Evolutionary conservation across 805 yeast species (phyloP).

Genomic region (Pichia thaimueangensis): DNA sequence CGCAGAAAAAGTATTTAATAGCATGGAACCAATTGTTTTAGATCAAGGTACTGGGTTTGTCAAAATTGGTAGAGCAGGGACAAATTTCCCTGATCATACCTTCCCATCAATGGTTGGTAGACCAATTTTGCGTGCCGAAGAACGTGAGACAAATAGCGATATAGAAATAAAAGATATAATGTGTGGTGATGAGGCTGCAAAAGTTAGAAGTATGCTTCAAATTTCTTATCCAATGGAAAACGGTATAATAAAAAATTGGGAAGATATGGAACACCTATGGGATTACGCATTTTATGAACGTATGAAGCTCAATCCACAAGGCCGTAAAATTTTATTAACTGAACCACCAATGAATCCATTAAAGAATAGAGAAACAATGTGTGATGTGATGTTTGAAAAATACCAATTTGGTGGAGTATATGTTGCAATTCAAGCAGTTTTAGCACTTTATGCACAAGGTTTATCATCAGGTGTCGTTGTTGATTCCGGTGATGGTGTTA

Average conservation of each 20-base stretch:
- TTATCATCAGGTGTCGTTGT: slow-evolving; percentile 95
- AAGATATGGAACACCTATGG: slow-evolving; percentile 98
- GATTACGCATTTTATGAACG: slow-evolving; percentile 93
- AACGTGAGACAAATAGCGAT: slow-evolving; percentile 57
- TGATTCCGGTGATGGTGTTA: slow-evolving; percentile 98
- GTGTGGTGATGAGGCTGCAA: slow-evolving; percentile 96
- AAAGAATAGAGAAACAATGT: slow-evolving; percentile 85
- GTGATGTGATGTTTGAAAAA: slow-evolving; percentile 87
- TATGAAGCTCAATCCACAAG: slow-evolving; percentile 69
- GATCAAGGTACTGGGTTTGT: slow-evolving; percentile 99
- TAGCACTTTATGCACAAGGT: slow-evolving; percentile 96
- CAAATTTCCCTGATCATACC: slow-evolving; percentile 93
- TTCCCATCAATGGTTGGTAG: slow-evolving; percentile 97
- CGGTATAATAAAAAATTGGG: slow-evolving; percentile 96
- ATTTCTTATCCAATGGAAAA: slow-evolving; percentile 98
- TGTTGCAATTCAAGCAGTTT: slow-evolving; percentile 96
- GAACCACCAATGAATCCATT: slow-evolving; percentile 98
- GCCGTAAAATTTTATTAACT: slow-evolving; percentile 78
- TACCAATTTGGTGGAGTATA: slow-evolving; percentile 89
- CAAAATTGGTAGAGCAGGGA: slow-evolving; percentile 93
- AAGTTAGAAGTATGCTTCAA: slow-evolving; percentile 83
- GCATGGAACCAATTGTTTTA: slow-evolving; percentile 48
- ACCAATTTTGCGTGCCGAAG: slow-evolving; percentile 96
- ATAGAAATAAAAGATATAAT: slow-evolving; percentile 88
- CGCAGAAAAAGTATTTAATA: too few relatives aligned